Evolutionary conservation across 192 early-diverging fungal genomes (phyloP), one percentile per base, ranked within the genome.

Genomic region (Paraglomus brasilianum): DNA sequence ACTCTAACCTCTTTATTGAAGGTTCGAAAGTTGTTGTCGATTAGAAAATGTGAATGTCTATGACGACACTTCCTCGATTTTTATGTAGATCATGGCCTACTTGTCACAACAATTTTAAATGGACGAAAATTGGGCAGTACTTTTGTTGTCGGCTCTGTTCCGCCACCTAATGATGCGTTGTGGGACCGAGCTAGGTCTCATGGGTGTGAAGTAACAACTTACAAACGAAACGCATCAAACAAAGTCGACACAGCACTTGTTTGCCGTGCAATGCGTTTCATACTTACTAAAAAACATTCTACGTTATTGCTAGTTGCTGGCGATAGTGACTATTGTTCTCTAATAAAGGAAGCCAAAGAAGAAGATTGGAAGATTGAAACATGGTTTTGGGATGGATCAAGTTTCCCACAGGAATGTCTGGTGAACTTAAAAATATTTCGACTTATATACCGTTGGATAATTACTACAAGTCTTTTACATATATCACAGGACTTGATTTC

Each of bases 401-500:
- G 38, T 58, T 58, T 39, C 1, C 56, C 56, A 39, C 15, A 5
- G 7, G 1, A 15, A 58, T 40, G 5, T 8, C 56, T 4, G n/a
- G 40, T 58, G 38, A 58, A 6, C 56, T 58, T 38, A 24, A 24
- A 8, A 19, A 10, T 13, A 19, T 13, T 7, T 10, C 15, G 24
- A 38, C 38, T 58, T 58, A 58, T 58, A 39, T 15, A 58, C 15
- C 56, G 1, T 58, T 58, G 36, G 36, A 58, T 2, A 39, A 58
- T 4, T 39, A 58, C 38, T 38, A 58, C 56, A 0, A 40, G 56
- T n/a, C 15, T 15, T 58, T 58, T 39, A 39, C 38, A 58, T 58
- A 58, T 58, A 14, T 58, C 8, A 58, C 36, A 22, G 56, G 56
- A 40, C 56, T 39, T 58, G 56, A 58, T 58, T 58, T 15, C n/a